Base-by-base conservation (phyloP, 805 yeast species). In the Zygoascus bituminiphila region DNA sequence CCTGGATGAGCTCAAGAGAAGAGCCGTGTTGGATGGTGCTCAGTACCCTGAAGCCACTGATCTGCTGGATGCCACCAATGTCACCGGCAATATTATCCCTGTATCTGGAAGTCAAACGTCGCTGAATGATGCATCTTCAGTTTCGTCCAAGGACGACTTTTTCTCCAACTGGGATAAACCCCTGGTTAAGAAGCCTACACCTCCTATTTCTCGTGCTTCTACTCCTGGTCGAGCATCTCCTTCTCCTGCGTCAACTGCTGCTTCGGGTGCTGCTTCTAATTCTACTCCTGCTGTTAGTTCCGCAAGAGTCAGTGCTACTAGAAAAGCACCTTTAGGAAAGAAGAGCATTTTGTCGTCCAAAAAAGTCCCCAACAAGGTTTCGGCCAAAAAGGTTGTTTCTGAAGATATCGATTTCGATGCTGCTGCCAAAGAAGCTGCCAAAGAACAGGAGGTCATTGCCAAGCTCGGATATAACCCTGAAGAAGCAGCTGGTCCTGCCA, bases 141-240 rank as follows among this genome's bases (percentile, higher is more conserved):
- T 56, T 21, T 44, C 54, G 22, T 48, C 62, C n/a, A 61, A 69
- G 22, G 96, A 88, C 65, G 96, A 88, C 66, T 93, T 93, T 65
- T 93, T 93, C 68, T 77, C 93, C 47, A 82, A 80, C 62, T 89
- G 96, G 93, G 87, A 86, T 50, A 87, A 87, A 61, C 88, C 95
- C n/a, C 67, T 71, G 40, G 66, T 67, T 39, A 58, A 59, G 44
- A 57, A 59, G 46, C 57, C 68, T 12, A 55, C 74, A 22, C 66
- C 76, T 15, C 40, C 47, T 14, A 69, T 79, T 10, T 69, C 63
- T 26, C 65, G 58, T 38, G 60, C 65, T 36, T 64, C 59, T 14
- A 64, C 70, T 14, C 66, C 70, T 19, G 19, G 47, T 26, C 17
- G 41, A n/a, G 43, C 54, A 14, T 25, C 56, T n/a, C 15, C 47